These are phyloP conservation scores for Tulasnella sp. DNA, from an alignment of 768 basidiomycete genomes.

Conservation along the genomic window DNA sequence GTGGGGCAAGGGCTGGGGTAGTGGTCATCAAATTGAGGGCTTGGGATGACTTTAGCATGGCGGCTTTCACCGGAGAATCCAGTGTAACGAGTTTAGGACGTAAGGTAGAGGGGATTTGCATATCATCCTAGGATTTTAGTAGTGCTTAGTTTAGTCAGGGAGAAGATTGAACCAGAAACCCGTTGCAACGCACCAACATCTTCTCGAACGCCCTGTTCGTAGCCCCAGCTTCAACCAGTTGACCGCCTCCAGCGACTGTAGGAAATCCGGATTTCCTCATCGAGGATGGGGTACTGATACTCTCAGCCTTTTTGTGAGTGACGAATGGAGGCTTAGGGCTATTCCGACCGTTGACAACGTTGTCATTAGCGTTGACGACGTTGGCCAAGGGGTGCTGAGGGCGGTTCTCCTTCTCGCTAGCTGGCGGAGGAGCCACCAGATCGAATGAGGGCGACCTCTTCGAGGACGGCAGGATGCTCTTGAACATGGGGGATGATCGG, in stretches of 20 bases:
- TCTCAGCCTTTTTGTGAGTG: constrained; percentile 1
- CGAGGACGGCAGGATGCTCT: constrained; percentile 58
- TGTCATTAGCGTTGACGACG: not conserved
- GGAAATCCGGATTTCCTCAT: constrained; percentile 3
- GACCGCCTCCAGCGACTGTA: not conserved
- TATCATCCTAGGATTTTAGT: constrained; percentile 55
- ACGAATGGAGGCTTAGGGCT: not conserved
- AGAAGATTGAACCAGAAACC: not conserved
- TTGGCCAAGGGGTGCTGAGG: constrained; percentile 13
- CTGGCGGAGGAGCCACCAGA: not conserved
- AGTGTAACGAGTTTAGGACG: constrained; percentile 73
- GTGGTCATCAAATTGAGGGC: constrained; percentile 40
- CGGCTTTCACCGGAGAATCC: constrained; percentile 80
- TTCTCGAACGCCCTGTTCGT: constrained; percentile 71
- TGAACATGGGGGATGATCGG: constrained; percentile 53
- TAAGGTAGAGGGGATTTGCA: constrained; percentile 74
- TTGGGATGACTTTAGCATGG: constrained; percentile 83
- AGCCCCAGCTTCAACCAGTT: constrained; percentile 30
- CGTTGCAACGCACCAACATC: constrained; percentile 52
- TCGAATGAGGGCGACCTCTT: constrained; percentile 49
- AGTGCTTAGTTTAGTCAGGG: not conserved
- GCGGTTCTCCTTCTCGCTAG: constrained; percentile 10
- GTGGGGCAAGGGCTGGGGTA: constrained; percentile 29
- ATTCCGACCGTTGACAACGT: not conserved
- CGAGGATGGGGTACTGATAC: not conserved